Conservation (phyloP, 2,329 filamentous ascomycete genomes). For the Aspergillus ochraceus region DNA sequence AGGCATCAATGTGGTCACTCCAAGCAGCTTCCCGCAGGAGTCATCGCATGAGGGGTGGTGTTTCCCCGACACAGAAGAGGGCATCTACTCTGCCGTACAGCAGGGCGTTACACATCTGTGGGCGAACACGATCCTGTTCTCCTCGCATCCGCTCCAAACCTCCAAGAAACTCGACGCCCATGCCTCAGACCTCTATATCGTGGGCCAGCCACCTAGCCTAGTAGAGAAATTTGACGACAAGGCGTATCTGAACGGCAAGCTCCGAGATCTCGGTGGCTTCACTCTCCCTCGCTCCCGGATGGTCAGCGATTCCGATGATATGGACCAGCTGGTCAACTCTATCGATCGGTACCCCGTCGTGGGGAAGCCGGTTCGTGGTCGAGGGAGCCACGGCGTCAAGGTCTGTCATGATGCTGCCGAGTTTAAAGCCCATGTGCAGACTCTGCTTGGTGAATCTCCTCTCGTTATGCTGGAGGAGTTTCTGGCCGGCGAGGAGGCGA, state of each 20-base stretch:
- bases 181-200: constrained; percentile 35
- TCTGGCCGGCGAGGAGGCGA: constrained; percentile 51
- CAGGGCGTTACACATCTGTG: constrained; percentile 49
- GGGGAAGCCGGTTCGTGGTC: constrained; percentile 51
- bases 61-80: constrained; percentile 47
- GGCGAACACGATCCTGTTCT: constrained; percentile 55
- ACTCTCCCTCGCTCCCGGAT: constrained; percentile 43
- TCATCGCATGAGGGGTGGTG: constrained; percentile 38
- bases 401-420: constrained; percentile 39
- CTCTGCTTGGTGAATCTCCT: constrained; percentile 38
- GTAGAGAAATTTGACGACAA: constrained; percentile 56
- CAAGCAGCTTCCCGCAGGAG: constrained; percentile 29
- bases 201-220: constrained; percentile 50
- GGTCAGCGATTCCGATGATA: constrained; percentile 19
- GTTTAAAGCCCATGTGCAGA: constrained; percentile 34
- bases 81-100: constrained; percentile 42
- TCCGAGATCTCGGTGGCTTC: constrained; percentile 40
- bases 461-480: constrained; percentile 51
- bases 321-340: constrained; percentile 5
- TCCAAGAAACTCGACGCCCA: constrained; percentile 35
- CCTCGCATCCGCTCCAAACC: constrained; percentile 49
- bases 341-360: constrained; percentile 43
- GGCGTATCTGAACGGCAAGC: constrained; percentile 46
- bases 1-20: constrained; percentile 36
- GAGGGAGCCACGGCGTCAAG: constrained; percentile 53